Evolutionary conservation across 495 filamentous ascomycete species (phyloP), one percentile per base, ranked within the genome.

Genomic region (Bacidia rubella): DNA sequence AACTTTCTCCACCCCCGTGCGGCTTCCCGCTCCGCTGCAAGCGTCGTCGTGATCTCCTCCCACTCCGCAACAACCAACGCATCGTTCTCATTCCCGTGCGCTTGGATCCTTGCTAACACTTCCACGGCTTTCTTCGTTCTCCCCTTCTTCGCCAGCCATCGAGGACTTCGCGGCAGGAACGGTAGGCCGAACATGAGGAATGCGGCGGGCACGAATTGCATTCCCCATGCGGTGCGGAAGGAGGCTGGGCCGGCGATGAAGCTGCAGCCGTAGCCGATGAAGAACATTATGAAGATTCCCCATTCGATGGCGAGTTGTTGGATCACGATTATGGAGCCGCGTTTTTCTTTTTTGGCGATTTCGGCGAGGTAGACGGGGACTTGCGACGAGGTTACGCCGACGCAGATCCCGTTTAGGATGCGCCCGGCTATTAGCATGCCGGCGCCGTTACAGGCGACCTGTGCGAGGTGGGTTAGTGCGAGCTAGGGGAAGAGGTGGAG

Each of bases 301-400:
- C 78, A 83, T 69, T 85, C 82, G 47, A 89, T 86, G 22, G 84
- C 80, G 57, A 81, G 75, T 65, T 87, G 85, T 57, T 87, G 83
- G 53, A 86, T 84, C 41, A 82, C 76, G 47, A 87, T 78, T 45
- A 89, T 74, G 0, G 76, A 78, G 27, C 85, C 84, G 35, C 77
- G 72, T 64, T 81, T 80, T 35, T 79, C 74, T 21, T 79, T 77
- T 47, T 78, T 77, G 3, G 83, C 77, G 35, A 87, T 76, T 61
- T 89, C 83, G 40, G 82, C 82, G 2, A 87, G 73, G 64, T 87
- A 89, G n/a, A 88, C 84, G n/a, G 80, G 82, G 0, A 86, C 84
- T 57, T 87, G 83, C 1, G 82, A 83, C 1, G 81, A 85, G 1
- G 83, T 86, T 54, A 87, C 80, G 53, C 83, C 83, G 49, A 87